Base-by-base conservation (phyloP, 2,329 filamentous ascomycete species). In the Thelonectria blattea region DNA sequence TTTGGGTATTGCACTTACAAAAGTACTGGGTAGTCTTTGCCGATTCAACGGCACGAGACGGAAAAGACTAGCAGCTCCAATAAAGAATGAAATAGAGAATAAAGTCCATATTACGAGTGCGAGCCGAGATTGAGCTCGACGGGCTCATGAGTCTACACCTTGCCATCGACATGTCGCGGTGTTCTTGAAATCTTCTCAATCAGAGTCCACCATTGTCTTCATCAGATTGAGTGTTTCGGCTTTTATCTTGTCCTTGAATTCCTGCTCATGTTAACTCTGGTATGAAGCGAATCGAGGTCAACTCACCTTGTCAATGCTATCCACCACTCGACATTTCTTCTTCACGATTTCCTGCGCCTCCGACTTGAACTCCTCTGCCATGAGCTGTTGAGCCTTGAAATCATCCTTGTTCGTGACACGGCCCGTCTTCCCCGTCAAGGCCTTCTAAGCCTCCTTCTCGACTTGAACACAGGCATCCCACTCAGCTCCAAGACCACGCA, bases 271-370 rank as follows among this genome's bases (percentile, higher is more conserved):
- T 10, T 3, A 4, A 1, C 15, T 12, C 6, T 6, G 3, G 14
- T 27, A 22, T n/a, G 27, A 8, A 17, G 9, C 1, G 11, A 9
- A 6, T 1, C 3, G 14, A 4, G n/a, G 12, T 12, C 27, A 10
- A 2, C 65, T 24, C 56, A 75, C 75, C 59, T 65, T 61, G 17
- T 76, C 72, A 32, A 76, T 64, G 2, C 70, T 66, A 0, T 70
- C 64, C 10, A 78, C 32, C 14, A 67, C 37, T 3, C 54, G 52
- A 4, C 50, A 61, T 11, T 68, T 69, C 8, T 64, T 62, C 6
- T 58, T n/a, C 2, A 67, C 64, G 12, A 76, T 68, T 0, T 52
- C 50, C 18, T 70, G 62, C 1, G 63, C 66, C n/a, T 73, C 64
- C 3, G 61, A 55, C 51, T 70, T 59, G 17, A 71, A 58, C 30